Evolutionary conservation across 2,329 filamentous ascomycete genomes (phyloP).

Genomic region (Scedosporium aurantiacum): DNA sequence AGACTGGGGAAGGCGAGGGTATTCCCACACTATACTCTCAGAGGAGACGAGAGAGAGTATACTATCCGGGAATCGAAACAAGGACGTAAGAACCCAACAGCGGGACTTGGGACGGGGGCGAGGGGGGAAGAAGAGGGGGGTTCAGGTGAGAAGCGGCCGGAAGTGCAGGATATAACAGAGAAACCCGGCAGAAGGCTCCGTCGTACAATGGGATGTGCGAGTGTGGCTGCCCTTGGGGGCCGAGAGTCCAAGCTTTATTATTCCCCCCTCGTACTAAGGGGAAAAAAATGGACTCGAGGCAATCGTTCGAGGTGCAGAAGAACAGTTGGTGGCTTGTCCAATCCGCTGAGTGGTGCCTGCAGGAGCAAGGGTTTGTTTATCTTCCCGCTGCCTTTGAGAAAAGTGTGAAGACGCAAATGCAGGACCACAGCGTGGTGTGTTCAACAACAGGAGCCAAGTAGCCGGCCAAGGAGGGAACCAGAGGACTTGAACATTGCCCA

Average conservation of each 20-base stretch:
- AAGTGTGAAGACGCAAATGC: neutral
- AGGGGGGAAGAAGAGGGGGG: neutral
- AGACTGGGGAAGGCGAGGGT: neutral
- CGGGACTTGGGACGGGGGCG: neutral
- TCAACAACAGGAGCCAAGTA: neutral
- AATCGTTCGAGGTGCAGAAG: neutral
- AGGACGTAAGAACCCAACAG: neutral
- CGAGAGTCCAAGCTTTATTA: neutral
- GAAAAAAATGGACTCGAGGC: neutral
- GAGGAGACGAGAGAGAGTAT: neutral
- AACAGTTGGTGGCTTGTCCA: neutral
- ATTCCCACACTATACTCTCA: neutral
- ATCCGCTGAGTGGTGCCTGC: neutral
- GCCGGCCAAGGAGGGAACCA: too few relatives aligned
- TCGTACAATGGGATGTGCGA: neutral
- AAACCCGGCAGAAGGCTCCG: neutral
- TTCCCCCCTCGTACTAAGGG: neutral
- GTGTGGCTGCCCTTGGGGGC: neutral
- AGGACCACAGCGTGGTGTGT: neutral
- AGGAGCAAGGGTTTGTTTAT: neutral
- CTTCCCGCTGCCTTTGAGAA: neutral
- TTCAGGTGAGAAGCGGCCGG: neutral
- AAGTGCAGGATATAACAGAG: conserved; percentile 1
- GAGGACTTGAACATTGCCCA: too few relatives aligned
- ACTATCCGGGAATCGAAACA: neutral